Conservation (phyloP, 1,284 basidiomycete species). For the Leccinum fuscescens region DNA sequence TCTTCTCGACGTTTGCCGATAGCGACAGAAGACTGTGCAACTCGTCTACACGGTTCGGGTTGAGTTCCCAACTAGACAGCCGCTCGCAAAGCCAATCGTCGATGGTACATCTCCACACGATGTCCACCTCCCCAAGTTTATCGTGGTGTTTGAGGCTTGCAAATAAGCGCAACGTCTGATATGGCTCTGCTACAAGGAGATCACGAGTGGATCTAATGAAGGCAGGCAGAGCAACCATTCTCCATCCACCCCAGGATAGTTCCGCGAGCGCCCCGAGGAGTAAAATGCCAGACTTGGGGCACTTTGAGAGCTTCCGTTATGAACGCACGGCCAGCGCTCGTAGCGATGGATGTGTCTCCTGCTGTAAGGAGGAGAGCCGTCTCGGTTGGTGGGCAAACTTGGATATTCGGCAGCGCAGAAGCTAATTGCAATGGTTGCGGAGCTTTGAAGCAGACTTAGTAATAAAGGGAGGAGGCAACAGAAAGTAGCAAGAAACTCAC, state of each 20-base stretch:
- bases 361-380: slow-evolving; percentile 50
- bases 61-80: slow-evolving; percentile 30
- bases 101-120: slow-evolving; percentile 54
- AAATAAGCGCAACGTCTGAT: slow-evolving; percentile 47
- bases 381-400: slow-evolving; percentile 38
- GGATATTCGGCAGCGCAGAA: slow-evolving; percentile 40
- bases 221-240: slow-evolving; percentile 56
- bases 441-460: slow-evolving; percentile 32
- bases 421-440: slow-evolving; percentile 50
- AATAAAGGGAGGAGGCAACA: background rate
- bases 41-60: slow-evolving; percentile 35
- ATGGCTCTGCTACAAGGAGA: slow-evolving; percentile 43
- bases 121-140: slow-evolving; percentile 53
- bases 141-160: slow-evolving; percentile 46
- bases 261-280: slow-evolving; percentile 61
- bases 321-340: slow-evolving; percentile 57
- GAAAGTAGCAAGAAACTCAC: slow-evolving; percentile 37
- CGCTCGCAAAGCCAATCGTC: slow-evolving; percentile 43
- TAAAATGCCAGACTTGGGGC: slow-evolving; percentile 44
- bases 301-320: slow-evolving; percentile 46
- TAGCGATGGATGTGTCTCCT: slow-evolving; percentile 64
- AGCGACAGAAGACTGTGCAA: slow-evolving; percentile 53
- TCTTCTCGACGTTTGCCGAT: slow-evolving; percentile 46
- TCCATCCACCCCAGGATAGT: slow-evolving; percentile 73
- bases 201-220: slow-evolving; percentile 50